Conservation (phyloP, 805 yeast species). For the Wickerhamiella cacticola region DNA sequence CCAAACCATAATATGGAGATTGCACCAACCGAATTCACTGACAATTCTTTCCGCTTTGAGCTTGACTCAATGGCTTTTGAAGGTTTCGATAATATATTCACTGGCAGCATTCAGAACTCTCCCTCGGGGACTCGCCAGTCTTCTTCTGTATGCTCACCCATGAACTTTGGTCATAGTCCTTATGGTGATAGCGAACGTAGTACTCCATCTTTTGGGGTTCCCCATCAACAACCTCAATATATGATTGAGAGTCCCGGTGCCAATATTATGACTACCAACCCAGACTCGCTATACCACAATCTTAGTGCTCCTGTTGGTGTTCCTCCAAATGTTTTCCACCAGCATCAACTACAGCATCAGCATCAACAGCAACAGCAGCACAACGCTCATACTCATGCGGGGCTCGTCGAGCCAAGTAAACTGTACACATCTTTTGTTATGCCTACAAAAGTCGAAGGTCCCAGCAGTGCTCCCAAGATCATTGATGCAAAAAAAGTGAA, state of each 20-base stretch:
- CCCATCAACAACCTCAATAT: slow-evolving; percentile 6
- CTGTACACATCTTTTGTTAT: slow-evolving; percentile 2
- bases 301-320: slow-evolving; percentile 1
- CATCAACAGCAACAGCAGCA: not conserved
- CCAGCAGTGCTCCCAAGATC: slow-evolving; percentile 3
- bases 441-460: not conserved
- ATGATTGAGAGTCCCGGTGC: slow-evolving; percentile 1
- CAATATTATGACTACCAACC: slow-evolving; percentile 1
- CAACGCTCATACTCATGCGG: not conserved
- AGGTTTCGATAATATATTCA: slow-evolving; percentile 13
- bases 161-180: slow-evolving; percentile 4
- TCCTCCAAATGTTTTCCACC: not conserved
- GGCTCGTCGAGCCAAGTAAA: slow-evolving; percentile 1
- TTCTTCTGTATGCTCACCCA: slow-evolving; percentile 8
- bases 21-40: not conserved
- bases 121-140: not conserved
- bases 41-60: slow-evolving; percentile 13
- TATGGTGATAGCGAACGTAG: slow-evolving; percentile 11
- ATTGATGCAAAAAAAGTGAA: slow-evolving; percentile 7
- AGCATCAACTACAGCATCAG: not conserved
- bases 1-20: not conserved
- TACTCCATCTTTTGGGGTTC: slow-evolving; percentile 2
- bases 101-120: not conserved
- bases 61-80: slow-evolving; percentile 14
- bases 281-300: not conserved